Base-by-base conservation (phyloP, 305 asterid species). In the Plantago lanceolata region DNA sequence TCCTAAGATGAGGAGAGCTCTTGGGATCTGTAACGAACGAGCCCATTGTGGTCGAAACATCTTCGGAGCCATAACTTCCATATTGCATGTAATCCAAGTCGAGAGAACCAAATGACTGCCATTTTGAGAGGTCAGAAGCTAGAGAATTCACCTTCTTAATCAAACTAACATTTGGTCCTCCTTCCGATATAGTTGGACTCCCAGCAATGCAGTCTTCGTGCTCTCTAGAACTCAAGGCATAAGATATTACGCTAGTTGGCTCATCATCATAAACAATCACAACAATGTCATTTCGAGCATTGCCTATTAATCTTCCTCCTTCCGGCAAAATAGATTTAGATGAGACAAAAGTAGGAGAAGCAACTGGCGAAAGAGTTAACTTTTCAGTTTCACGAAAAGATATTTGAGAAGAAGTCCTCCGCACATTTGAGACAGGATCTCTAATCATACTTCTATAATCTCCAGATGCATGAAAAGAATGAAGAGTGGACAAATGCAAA, bases 401-500 rank as follows among this genome's bases (percentile, higher is more conserved):
- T 63, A 74, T 63, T 72, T 82, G 89, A 57, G 96, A 84, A 69
- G 61, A 65, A 45, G 86, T 76, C 77, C 89, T 79, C 48, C 70
- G 84, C 40, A 85, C 75, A 37, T 59, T 75, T 35, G 78, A 55
- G 59, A 85, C 68, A 0, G 99, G 99, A 63, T 93, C 99, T 57
- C 94, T 75, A 54, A 90, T 79, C 99, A 90, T 90, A 75, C 76
- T 50, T 61, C 79, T 74, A 74, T 79, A 90, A 52, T 93, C 94
- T 20, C 97, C 94, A 56, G 90, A 90, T 67, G 94, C 96, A 68
- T 93, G 95, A 69, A 93, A 93, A 63, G 97, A 85, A 63, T 83
- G 82, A 60, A 75, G 63, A 3, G 75, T 77, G 0, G 85, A 74
- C 68, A 89, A 71, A 74, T 80, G 81, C 75, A 72, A 64, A 5